A percentile compares a stretch with the other conserved stretches of the same genome.
Conservation (phyloP, 2,329 filamentous ascomycete genomes). For the Metarhizium rileyi region DNA sequence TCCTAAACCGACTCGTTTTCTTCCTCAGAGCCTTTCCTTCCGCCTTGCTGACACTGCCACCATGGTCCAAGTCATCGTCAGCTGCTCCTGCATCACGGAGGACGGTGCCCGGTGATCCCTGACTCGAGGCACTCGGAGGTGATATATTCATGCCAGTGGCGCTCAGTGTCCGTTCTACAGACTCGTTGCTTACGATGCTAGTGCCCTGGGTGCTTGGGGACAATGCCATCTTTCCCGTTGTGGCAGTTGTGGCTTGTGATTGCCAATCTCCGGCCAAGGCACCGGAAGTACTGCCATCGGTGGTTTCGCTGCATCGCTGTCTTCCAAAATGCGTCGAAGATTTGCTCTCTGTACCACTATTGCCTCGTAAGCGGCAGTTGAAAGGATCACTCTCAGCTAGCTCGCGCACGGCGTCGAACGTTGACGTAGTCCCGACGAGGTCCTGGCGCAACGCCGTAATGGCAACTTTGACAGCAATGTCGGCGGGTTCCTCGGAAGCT, state of each 20-base stretch:
- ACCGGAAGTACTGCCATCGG: conserved; percentile 47
- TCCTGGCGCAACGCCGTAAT: conserved; percentile 21
- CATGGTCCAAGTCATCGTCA: conserved; percentile 25
- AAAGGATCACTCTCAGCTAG: conserved; percentile 42
- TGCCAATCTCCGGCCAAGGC: conserved; percentile 49
- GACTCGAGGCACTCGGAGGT: conserved; percentile 22
- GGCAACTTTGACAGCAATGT: neutral
- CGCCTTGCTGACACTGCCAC: conserved; percentile 35
- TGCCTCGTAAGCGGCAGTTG: conserved; percentile 22
- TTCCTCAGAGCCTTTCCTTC: conserved; percentile 46
- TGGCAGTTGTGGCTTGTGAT: conserved; percentile 52
- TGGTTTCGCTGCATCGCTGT: conserved; percentile 52
- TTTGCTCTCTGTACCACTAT: conserved; percentile 25
- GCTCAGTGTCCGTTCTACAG: conserved; percentile 38
- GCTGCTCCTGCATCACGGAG: conserved; percentile 14
- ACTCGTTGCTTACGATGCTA: conserved; percentile 53
- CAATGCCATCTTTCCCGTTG: conserved; percentile 53
- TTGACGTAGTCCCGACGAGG: conserved; percentile 32
- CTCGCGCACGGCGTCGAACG: conserved; percentile 37
- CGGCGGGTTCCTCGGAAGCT: conserved; percentile 7
- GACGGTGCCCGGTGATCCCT: conserved; percentile 16
- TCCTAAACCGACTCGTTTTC: conserved; percentile 52
- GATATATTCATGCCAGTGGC: conserved; percentile 31
- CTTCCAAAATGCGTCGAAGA: conserved; percentile 31
- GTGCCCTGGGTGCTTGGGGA: conserved; percentile 58